Evolutionary conservation across 371 early-diverging fungal species (phyloP), one percentile per base, ranked within the genome.

Genomic region (Thermomucor indicae-seudaticae): DNA sequence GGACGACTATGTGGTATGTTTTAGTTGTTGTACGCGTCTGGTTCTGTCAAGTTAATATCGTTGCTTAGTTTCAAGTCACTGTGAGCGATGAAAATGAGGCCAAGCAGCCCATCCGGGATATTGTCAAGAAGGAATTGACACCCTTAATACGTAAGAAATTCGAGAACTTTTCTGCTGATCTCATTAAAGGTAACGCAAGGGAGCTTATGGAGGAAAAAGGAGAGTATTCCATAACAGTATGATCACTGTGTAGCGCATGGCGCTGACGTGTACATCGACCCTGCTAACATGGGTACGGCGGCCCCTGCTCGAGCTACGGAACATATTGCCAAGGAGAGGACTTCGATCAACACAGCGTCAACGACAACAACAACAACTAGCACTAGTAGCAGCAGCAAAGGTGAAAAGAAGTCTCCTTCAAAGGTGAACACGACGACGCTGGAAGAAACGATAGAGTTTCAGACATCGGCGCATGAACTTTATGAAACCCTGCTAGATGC

Each of bases 231-330:
- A 34, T 40, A 34, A 32, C 25, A 32, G 43, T 42, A 10, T 34
- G 27, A 24, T n/a, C 31, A 38, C 49, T 34, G 41, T 29, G n/a
- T 54, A 74, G 82, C 77, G 41, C 90, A 97, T 67, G 78, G 84
- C 38, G 83, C 89, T 53, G 97, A 95, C 72, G 95, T 97, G 24
- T 89, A 90, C 65, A 93, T 95, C 52, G 82, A 81, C 14, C 63
- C 80, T 10, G 55, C 64, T 10, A 61, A 79, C 49, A 47, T 76
- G 53, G 78, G 80, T 5, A 35, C 51, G 11, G 59, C 75, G 32
- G 59, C 70, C 24, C 62, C 71, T 49, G 61, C 67, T 32, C 53
- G 71, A 41, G 44, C 49, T 7, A 56, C 59, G 3, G 48, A 45
- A 31, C 49, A 49, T 12, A 54, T 57, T 14, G 43, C 57, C 20